Evolutionary conservation across 2,329 filamentous ascomycete species (phyloP).

Genomic region (Calonectria henricotiae): DNA sequence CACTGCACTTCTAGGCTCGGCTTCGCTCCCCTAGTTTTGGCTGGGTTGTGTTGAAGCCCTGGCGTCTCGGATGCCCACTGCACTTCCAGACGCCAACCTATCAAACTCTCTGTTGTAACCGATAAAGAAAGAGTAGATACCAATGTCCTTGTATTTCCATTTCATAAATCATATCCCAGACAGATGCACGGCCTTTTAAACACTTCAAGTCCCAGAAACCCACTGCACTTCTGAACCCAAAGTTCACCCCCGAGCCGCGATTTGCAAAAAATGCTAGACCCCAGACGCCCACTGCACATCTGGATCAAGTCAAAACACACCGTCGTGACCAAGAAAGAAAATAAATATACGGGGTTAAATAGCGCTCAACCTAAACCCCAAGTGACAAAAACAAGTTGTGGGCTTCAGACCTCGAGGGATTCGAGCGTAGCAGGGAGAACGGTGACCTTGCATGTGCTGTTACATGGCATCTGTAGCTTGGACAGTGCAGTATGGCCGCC

Average conservation of each 20-base stretch:
- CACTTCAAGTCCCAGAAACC: conserved; percentile 33
- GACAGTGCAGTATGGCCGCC: conserved; percentile 59
- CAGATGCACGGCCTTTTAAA: neutral
- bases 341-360: neutral
- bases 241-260: conserved; percentile 1
- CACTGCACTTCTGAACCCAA: conserved; percentile 40
- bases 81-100: conserved; percentile 35
- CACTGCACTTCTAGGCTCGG: conserved; percentile 48
- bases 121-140: conserved; percentile 29
- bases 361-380: neutral
- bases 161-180: conserved; percentile 18
- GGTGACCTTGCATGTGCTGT: conserved; percentile 49
- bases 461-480: conserved; percentile 51
- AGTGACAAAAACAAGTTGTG: neutral
- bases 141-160: conserved; percentile 8
- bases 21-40: conserved; percentile 10
- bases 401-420: conserved; percentile 48
- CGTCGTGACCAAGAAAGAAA: neutral
- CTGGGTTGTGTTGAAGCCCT: conserved; percentile 43
- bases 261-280: conserved; percentile 30
- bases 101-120: conserved; percentile 31
- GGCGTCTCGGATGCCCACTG: conserved; percentile 41
- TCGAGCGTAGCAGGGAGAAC: conserved; percentile 47
- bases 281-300: conserved; percentile 52
- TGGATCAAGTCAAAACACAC: conserved; percentile 27